Evolutionary conservation across 2,329 filamentous ascomycete species (phyloP), one percentile per base, ranked within the genome.

Genomic region (Penicillium sp.): DNA sequence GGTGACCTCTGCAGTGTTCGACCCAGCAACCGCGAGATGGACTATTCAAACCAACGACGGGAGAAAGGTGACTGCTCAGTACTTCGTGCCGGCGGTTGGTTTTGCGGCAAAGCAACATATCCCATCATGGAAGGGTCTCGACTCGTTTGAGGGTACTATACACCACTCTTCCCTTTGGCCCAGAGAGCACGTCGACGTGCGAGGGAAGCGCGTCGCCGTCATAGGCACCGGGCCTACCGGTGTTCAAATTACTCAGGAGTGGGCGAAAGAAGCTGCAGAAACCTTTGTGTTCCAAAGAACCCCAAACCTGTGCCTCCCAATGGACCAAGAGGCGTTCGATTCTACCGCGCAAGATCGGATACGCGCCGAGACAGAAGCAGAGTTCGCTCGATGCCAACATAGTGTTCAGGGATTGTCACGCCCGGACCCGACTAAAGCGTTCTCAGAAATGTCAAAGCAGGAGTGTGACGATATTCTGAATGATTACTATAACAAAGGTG

Each of bases 241-340:
- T 1, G 75, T 82, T 8, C 83, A 85, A 63, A 76, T 85, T 21
- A 73, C 82, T 0, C 86, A 89, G 60, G 84, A 62, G 49, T 82
- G 81, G 69, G 82, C 79, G 2, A 81, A 81, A 2, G 66, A 77
- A 11, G 83, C 80, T 0, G 78, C 75, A 5, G 70, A 80, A 1
- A 59, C 89, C 22, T 79, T 72, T 2, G 67, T 73, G 1, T 74
- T 88, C 68, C 85, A 89, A 62, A 80, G 87, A 10, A 89, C 85
- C 1, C 86, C 87, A 0, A 89, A 89, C 57, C 71, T 87, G 2
- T 82, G 83, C 0, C 64, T 89, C 1, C 85, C 85, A 1, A 87
- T 89, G 84, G 74, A 77, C 2, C 78, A 82, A 55, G 71, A 74
- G 3, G 54, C 74, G 1, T 67, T 86, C 34, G 78, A 77, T 1